A percentile compares a stretch with the other conserved stretches of the same genome.
phyloP scores from a whole-genome alignment of 495 filamentous ascomycete genomes.

The Hypomontagnella submonticulosa region DNA sequence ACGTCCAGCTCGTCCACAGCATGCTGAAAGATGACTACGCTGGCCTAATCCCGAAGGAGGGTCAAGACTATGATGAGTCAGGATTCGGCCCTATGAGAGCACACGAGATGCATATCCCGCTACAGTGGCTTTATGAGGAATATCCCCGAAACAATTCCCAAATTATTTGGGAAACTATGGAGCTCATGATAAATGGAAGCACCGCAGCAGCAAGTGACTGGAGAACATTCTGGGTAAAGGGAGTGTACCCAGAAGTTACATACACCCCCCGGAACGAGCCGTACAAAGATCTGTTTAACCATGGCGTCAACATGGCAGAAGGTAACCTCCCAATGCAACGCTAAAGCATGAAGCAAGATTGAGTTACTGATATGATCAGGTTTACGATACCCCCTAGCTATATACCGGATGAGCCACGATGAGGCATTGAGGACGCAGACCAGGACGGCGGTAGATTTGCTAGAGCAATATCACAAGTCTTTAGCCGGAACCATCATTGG shows the following conservation, averaged over 20 bases:
- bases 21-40: conserved; percentile 66
- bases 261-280: conserved; percentile 40
- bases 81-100: conserved; percentile 60
- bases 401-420: conserved; percentile 48
- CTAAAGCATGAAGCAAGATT: conserved; percentile 5
- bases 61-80: conserved; percentile 52
- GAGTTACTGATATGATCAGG: conserved; percentile 38
- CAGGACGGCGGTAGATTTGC: conserved; percentile 45
- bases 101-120: conserved; percentile 62
- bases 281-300: conserved; percentile 42
- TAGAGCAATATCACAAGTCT: conserved; percentile 47
- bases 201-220: conserved; percentile 52
- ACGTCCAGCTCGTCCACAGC: conserved; percentile 52
- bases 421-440: conserved; percentile 46
- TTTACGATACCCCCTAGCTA: conserved; percentile 45
- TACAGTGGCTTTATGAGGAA: conserved; percentile 69
- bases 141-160: conserved; percentile 46
- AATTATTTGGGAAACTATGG: conserved; percentile 50
- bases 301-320: conserved; percentile 49
- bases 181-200: conserved; percentile 49
- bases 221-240: conserved; percentile 45
- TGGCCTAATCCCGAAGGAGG: conserved; percentile 58
- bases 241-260: conserved; percentile 47
- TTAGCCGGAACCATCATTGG: conserved; percentile 49
- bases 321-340: conserved; percentile 29